A percentile compares a stretch with the other conserved stretches of the same genome.
These are phyloP conservation scores for Linderina pennispora DNA, from an alignment of 192 early-diverging fungal genomes.

Conservation along the genomic window DNA sequence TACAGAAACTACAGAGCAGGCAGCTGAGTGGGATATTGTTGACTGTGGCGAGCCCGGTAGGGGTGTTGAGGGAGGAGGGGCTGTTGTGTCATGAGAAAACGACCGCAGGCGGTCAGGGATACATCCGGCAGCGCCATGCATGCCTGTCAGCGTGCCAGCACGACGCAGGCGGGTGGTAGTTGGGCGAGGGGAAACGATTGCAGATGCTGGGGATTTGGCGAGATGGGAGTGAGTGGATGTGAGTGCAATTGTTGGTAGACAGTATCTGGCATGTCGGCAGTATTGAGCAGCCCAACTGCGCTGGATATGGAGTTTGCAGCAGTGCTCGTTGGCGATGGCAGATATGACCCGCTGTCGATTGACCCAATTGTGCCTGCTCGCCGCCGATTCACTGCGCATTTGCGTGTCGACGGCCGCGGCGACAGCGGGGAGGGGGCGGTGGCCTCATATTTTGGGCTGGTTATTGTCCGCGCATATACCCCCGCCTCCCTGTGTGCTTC, in stretches of 20 bases:
- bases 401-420: not conserved
- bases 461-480: not conserved
- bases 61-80: slow-evolving; percentile 14
- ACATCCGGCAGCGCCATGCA: not conserved
- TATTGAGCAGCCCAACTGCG: too few species aligned
- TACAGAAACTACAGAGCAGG: slow-evolving; percentile 37
- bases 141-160: slow-evolving; percentile 15
- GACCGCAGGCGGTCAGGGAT: not conserved
- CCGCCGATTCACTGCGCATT: too few species aligned
- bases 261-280: too few species aligned
- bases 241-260: not conserved
- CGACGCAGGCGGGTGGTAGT: slow-evolving; percentile 21
- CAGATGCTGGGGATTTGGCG: too few species aligned
- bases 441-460: not conserved
- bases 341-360: too few species aligned
- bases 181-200: too few species aligned
- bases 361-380: too few species aligned
- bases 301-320: not conserved
- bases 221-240: slow-evolving; percentile 22
- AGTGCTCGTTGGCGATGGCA: not conserved
- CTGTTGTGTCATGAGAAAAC: not conserved
- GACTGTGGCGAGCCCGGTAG: too few species aligned
- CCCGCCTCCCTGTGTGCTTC: not conserved
- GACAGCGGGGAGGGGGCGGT: not conserved
- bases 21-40: slow-evolving; percentile 26